These are phyloP conservation scores for Colletotrichum chlorophyti DNA, from an alignment of 2,329 filamentous ascomycete species.

Conservation along the genomic window DNA sequence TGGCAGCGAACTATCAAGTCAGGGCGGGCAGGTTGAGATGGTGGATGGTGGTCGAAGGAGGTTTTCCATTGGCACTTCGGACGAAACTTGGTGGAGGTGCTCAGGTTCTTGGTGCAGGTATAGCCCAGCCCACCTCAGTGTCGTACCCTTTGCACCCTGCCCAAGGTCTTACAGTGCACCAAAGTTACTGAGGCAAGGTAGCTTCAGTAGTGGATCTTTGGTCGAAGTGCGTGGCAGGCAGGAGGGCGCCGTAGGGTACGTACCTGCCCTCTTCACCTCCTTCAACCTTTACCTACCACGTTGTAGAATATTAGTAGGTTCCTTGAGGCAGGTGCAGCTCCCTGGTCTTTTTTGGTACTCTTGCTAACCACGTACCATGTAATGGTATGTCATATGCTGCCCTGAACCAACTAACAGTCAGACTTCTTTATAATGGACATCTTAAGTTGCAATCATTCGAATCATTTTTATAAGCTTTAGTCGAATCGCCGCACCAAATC, in stretches of 20 bases:
- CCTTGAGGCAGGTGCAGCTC: neutral
- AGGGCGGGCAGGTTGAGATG: constrained; percentile 10
- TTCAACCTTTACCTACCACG: neutral
- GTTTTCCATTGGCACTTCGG: constrained; percentile 28
- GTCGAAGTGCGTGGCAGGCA: too few relatives aligned
- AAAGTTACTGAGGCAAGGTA: too few relatives aligned
- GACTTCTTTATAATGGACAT: too few relatives aligned
- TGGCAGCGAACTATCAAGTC: constrained; percentile 21
- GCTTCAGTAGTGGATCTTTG: too few relatives aligned
- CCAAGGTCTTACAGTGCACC: too few relatives aligned
- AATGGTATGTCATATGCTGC: too few relatives aligned
- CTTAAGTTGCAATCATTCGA: too few relatives aligned
- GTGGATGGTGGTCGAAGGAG: constrained; percentile 27
- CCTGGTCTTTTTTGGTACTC: neutral
- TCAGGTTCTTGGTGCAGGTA: constrained; percentile 4
- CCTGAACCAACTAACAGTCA: neutral
- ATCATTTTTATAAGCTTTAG: neutral
- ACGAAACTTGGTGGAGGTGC: constrained; percentile 26
- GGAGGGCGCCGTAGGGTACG: neutral
- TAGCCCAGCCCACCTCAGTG: neutral
- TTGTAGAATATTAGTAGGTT: too few relatives aligned
- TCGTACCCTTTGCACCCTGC: neutral
- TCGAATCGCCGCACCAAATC: neutral
- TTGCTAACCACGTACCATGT: too few relatives aligned
- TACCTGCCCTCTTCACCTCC: neutral